Conservation (phyloP, 345 rosid genomes). For the Gossypioides kirkii region DNA sequence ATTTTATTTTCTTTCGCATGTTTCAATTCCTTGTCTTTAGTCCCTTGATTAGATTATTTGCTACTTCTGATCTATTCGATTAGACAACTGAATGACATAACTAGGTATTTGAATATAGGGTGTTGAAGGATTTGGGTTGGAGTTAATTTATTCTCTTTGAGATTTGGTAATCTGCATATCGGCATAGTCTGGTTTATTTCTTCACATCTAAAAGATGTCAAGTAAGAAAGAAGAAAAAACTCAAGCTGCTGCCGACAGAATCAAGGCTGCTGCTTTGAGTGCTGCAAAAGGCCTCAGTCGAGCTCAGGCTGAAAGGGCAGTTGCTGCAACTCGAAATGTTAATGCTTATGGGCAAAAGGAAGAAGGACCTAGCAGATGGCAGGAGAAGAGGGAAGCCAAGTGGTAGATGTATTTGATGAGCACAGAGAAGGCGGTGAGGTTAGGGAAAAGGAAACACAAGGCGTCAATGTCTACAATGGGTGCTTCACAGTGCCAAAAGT, state of each 20-base stretch:
- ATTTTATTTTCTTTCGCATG: neutral
- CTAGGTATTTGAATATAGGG: neutral
- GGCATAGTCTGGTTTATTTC: neutral
- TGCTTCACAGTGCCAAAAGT: slow-evolving; percentile 84
- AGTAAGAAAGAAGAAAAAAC: slow-evolving; percentile 78
- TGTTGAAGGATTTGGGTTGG: neutral
- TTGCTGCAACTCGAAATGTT: slow-evolving; percentile 83
- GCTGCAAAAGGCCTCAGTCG: slow-evolving; percentile 94
- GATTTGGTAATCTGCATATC: neutral
- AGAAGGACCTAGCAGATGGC: slow-evolving; percentile 99
- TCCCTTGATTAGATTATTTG: neutral
- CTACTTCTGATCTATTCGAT: neutral
- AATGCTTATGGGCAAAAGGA: slow-evolving; percentile 98
- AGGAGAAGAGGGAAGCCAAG: slow-evolving; percentile 93
- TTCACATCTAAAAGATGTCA: slow-evolving; percentile 44
- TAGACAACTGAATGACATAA: neutral
- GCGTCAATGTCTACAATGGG: slow-evolving; percentile 38
- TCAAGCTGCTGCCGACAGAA: slow-evolving; percentile 87
- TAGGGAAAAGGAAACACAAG: slow-evolving; percentile 94
- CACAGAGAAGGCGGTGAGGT: slow-evolving; percentile 85
- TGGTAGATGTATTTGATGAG: slow-evolving; percentile 99
- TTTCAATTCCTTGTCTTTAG: neutral
- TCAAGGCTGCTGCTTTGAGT: slow-evolving; percentile 85
- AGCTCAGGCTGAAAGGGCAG: slow-evolving; percentile 97
- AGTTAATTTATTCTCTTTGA: neutral